A percentile compares a stretch with the other conserved stretches of the same genome.
Conservation (phyloP, 331 rosid genomes). For the Malus hybrid region DNA sequence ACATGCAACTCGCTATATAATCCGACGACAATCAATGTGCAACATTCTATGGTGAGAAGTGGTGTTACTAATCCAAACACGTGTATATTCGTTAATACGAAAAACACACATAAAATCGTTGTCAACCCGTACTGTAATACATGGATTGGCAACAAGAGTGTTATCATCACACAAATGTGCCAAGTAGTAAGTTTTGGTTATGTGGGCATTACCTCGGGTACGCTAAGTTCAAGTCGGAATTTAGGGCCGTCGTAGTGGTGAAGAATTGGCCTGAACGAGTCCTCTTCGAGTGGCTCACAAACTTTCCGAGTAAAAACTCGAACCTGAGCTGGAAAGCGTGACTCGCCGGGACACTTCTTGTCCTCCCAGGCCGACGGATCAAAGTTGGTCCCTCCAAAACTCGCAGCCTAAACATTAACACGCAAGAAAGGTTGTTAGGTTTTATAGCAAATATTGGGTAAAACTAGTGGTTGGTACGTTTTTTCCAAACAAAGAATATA, state of each 20-base stretch:
- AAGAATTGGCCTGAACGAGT: constrained; percentile 89
- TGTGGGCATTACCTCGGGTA: constrained; percentile 61
- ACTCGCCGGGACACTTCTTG: constrained; percentile 75
- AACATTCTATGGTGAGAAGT: too few relatives aligned
- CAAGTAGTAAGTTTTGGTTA: neutral
- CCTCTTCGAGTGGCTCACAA: constrained; percentile 86
- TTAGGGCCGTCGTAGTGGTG: constrained; percentile 94
- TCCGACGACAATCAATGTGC: neutral
- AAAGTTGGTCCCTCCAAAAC: constrained; percentile 84
- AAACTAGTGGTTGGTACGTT: neutral
- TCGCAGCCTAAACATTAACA: constrained; percentile 54
- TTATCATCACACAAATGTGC: too few relatives aligned
- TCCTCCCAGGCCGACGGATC: constrained; percentile 95
- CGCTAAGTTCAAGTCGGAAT: constrained; percentile 75
- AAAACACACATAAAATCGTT: too few relatives aligned
- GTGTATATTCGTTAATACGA: too few relatives aligned
- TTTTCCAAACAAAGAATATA: neutral
- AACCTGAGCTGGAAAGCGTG: constrained; percentile 96
- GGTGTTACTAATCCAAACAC: neutral
- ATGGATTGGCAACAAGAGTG: neutral
- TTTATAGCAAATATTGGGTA: too few relatives aligned
- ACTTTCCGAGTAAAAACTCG: constrained; percentile 64
- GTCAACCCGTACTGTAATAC: too few relatives aligned
- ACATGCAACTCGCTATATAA: neutral
- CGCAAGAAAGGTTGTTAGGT: neutral